phyloP scores from a whole-genome alignment of 345 rosid genomes.

The Syzygium oleosum region DNA sequence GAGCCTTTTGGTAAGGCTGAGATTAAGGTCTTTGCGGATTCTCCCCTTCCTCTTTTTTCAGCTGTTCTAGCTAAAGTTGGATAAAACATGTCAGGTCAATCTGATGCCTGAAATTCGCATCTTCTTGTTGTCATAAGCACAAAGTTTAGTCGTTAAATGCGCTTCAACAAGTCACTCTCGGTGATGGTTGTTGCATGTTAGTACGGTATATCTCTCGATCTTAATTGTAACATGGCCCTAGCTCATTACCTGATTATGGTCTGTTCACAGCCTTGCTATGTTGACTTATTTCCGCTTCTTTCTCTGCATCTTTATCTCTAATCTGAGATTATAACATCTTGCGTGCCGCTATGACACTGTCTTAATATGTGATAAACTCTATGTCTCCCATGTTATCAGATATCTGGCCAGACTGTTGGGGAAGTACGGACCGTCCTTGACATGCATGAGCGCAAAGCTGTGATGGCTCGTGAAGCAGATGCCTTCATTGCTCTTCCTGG shows the following conservation, averaged over 20 bases:
- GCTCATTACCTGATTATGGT: background rate
- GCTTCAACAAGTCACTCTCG: background rate
- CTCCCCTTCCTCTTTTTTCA: background rate
- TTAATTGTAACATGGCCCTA: background rate
- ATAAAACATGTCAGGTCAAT: background rate
- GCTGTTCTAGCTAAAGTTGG: background rate
- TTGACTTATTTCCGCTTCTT: background rate
- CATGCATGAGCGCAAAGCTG: slow-evolving; percentile 97
- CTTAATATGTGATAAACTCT: background rate
- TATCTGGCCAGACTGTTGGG: slow-evolving; percentile 86
- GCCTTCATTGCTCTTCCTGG: slow-evolving; percentile 98
- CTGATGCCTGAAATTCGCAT: background rate
- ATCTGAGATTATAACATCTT: background rate
- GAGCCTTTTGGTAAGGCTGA: background rate
- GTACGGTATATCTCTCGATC: background rate
- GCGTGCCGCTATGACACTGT: background rate
- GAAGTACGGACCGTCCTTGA: slow-evolving; percentile 75
- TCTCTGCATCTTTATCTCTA: background rate
- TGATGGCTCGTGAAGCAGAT: slow-evolving; percentile 93
- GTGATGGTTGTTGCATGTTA: background rate
- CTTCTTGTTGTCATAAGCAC: background rate
- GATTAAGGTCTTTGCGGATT: background rate
- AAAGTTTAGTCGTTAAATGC: background rate
- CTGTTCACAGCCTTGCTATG: background rate
- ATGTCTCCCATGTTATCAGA: slow-evolving; percentile 25